phyloP scores from a whole-genome alignment of 2,329 filamentous ascomycete species.

The Beauveria asiatica region DNA sequence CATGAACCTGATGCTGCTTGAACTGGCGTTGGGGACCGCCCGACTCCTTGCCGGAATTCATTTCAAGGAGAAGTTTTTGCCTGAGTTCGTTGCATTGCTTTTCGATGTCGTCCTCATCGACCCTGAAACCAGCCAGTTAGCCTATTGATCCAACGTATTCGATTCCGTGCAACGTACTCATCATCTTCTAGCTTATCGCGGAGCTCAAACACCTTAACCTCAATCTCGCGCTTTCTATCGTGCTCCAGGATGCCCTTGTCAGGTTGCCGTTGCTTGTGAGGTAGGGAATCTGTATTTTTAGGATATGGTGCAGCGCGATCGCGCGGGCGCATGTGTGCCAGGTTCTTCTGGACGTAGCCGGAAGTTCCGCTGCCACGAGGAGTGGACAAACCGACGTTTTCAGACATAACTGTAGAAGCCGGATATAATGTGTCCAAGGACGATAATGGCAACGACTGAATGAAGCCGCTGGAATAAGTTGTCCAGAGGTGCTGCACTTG shows the following conservation, averaged over 20 bases:
- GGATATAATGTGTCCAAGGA: neutral
- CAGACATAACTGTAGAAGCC: conserved; percentile 57
- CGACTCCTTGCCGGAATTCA: conserved; percentile 24
- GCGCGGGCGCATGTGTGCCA: conserved; percentile 78
- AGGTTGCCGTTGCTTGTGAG: conserved; percentile 72
- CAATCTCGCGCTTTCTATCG: conserved; percentile 81
- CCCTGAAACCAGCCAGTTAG: conserved; percentile 33
- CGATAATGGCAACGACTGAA: neutral
- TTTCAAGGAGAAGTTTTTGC: conserved; percentile 31
- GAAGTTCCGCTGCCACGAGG: conserved; percentile 93
- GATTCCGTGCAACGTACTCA: conserved; percentile 42
- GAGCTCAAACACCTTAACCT: conserved; percentile 88
- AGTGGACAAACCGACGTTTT: conserved; percentile 92
- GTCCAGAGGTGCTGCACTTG: neutral
- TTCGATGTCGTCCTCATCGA: conserved; percentile 89
- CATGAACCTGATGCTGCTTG: conserved; percentile 92
- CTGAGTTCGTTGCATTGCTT: conserved; percentile 38
- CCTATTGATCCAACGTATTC: neutral
- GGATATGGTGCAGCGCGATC: conserved; percentile 73
- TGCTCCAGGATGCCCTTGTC: conserved; percentile 92
- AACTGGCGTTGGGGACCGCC: conserved; percentile 44
- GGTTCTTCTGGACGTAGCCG: conserved; percentile 94
- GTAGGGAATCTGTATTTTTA: conserved; percentile 55
- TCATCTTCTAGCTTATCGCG: conserved; percentile 88
- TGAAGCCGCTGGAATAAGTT: neutral